These are phyloP conservation scores for Allium fistulosum DNA, from an alignment of 106 monocot species.

Conservation along the genomic window DNA sequence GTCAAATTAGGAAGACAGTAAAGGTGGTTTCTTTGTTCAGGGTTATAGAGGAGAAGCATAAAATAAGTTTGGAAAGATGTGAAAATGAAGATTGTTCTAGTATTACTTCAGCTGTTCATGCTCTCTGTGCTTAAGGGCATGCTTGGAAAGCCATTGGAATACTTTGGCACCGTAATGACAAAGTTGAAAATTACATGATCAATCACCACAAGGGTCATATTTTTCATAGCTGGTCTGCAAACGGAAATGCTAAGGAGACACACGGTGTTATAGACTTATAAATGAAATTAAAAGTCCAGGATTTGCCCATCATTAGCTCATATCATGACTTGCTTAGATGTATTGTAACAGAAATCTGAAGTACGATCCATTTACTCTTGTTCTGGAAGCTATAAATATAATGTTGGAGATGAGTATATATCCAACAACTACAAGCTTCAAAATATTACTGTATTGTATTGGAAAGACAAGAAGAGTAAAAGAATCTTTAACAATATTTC, in stretches of 20 bases:
- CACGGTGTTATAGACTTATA: constrained; percentile 19
- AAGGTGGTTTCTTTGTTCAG: constrained; percentile 47
- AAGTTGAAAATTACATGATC: neutral
- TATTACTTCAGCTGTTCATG: constrained; percentile 26
- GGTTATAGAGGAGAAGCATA: constrained; percentile 14
- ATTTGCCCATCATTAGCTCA: constrained; percentile 22
- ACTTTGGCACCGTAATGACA: constrained; percentile 35
- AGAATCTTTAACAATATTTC: constrained; percentile 46
- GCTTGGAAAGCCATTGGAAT: constrained; percentile 41
- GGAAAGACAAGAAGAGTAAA: constrained; percentile 48
- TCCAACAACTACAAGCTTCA: constrained; percentile 44
- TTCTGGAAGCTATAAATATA: constrained; percentile 38
- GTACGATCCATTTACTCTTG: constrained; percentile 58
- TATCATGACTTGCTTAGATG: constrained; percentile 47
- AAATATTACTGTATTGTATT: constrained; percentile 52
- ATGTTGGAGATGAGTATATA: constrained; percentile 55
- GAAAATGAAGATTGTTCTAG: neutral
- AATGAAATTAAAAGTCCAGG: constrained; percentile 32
- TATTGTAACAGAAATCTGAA: constrained; percentile 53
- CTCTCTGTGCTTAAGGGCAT: constrained; percentile 51
- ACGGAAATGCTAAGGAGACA: constrained; percentile 54
- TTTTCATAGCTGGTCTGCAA: constrained; percentile 63
- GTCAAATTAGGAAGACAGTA: constrained; percentile 36
- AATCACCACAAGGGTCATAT: constrained; percentile 21
- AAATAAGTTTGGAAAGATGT: neutral